These are phyloP conservation scores for Globisporangium iwayamae DNA, from an alignment of 352 stramenopile genomes.

Conservation along the genomic window DNA sequence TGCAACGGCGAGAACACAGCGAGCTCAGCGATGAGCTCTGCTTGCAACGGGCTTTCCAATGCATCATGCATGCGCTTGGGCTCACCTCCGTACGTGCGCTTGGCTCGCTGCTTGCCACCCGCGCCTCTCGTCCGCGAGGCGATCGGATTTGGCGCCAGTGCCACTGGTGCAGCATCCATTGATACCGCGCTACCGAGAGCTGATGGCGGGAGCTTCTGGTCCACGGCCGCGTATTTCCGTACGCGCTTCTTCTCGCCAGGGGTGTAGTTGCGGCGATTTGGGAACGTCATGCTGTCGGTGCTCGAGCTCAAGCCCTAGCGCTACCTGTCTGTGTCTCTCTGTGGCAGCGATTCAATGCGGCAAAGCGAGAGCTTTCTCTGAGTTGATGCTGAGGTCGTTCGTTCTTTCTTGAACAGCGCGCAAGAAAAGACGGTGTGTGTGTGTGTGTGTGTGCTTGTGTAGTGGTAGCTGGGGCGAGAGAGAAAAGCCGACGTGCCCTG, in stretches of 20 bases:
- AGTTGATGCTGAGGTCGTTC: not conserved
- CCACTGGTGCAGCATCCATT: not conserved
- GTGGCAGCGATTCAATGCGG: not conserved
- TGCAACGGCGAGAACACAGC: constrained; percentile 14
- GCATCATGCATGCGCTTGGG: constrained; percentile 7
- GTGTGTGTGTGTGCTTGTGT: not conserved
- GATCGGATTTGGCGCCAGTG: not conserved
- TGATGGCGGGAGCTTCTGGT: not conserved
- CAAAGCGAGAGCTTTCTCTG: not conserved
- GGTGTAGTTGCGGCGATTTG: constrained; percentile 51
- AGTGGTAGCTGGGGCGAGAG: not conserved
- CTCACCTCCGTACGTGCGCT: constrained; percentile 1
- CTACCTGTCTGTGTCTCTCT: not conserved
- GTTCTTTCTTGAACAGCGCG: not conserved
- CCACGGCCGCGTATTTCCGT: constrained; percentile 23
- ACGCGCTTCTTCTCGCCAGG: constrained; percentile 39
- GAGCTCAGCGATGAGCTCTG: constrained; percentile 12
- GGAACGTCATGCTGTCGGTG: constrained; percentile 45
- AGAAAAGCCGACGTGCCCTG: constrained; percentile 1
- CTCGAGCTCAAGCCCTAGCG: not conserved
- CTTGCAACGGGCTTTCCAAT: constrained; percentile 9
- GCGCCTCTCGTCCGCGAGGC: constrained; percentile 10
- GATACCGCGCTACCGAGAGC: not conserved
- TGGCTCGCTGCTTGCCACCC: constrained; percentile 12
- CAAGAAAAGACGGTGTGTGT: constrained; percentile 1